These are phyloP conservation scores for Melaleuca quinquenervia DNA, from an alignment of 345 rosid genomes.

Conservation along the genomic window DNA sequence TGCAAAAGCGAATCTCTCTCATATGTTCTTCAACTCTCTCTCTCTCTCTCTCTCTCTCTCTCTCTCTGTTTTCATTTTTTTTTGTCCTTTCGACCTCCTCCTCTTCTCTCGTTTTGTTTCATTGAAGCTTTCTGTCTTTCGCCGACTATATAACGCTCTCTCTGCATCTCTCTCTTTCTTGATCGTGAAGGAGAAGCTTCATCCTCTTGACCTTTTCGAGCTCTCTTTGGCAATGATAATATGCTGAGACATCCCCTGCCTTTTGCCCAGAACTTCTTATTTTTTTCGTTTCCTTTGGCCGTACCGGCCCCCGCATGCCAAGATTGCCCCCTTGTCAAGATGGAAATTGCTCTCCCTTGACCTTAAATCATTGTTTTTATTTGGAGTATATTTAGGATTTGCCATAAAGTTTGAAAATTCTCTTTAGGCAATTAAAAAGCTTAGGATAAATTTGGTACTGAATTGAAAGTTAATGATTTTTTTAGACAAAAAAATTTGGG, in stretches of 20 bases:
- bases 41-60: background rate
- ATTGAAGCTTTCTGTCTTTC: background rate
- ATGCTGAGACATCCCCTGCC: background rate
- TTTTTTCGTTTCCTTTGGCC: background rate
- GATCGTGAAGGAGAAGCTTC: background rate
- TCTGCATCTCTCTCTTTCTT: background rate
- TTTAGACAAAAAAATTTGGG: no score
- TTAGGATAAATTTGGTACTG: no score
- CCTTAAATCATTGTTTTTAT: no score
- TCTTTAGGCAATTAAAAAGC: no score
- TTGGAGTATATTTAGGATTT: no score
- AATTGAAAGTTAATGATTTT: no score
- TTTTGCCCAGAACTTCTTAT: background rate
- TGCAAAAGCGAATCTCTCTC: background rate
- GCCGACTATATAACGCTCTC: background rate
- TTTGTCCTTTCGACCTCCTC: no score
- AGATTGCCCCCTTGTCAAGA: background rate
- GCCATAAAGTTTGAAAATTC: no score
- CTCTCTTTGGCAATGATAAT: background rate
- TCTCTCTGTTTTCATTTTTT: background rate
- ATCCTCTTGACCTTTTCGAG: background rate
- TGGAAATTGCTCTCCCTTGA: no score
- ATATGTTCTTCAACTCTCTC: accelerated
- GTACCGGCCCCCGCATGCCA: background rate
- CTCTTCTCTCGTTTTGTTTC: background rate